Base-by-base conservation (phyloP, 208 protist species). In the Crithidia expoeki region DNA sequence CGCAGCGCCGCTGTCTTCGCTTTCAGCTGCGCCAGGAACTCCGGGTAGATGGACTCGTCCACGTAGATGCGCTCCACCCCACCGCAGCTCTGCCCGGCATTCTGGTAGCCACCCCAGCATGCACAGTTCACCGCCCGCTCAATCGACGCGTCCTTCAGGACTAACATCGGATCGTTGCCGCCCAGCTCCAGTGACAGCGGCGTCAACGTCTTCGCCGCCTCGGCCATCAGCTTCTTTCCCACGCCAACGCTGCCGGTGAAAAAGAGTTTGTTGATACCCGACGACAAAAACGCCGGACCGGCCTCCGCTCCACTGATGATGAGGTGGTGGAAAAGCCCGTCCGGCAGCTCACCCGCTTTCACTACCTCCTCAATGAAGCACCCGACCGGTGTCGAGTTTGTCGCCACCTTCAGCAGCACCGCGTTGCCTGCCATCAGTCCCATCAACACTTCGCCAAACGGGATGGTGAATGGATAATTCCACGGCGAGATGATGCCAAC, bases 401-500 rank as follows among this genome's bases (percentile, higher is more conserved):
- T 80, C 23, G 85, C 85, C 25, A 94, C 88, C 72, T 94, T 94
- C 32, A 96, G 72, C 21, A 94, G 27, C 21, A 94, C 73, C 23
- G 80, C 86, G 57, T 96, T 96, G 32, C 90, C 88, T 4, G 90
- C 83, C 89, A 96, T 94, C 25, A 94, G 65, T 0, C 61, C 89
- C 89, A 94, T 94, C 21, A 94, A 44, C 12, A 95, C 71, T 62
- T 95, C 90, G 1, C 79, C 86, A 70, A 96, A 96, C 14, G 91
- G 89, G 49, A 96, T 92, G 11, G 87, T 59, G 60, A 94, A 92
- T 12, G 91, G 91, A 71, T 88, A 96, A 58, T 96, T 96, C 89
- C 91, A 96, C 30, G 91, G 89, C 10, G 91, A 93, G 65, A 96
- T 90, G 51, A 96, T 90, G 30, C 85, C 89, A 19, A 96, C 87